Evolutionary conservation across 352 stramenopile species (phyloP), one percentile per base, ranked within the genome.

Genomic region (Phytophthora sojae): DNA sequence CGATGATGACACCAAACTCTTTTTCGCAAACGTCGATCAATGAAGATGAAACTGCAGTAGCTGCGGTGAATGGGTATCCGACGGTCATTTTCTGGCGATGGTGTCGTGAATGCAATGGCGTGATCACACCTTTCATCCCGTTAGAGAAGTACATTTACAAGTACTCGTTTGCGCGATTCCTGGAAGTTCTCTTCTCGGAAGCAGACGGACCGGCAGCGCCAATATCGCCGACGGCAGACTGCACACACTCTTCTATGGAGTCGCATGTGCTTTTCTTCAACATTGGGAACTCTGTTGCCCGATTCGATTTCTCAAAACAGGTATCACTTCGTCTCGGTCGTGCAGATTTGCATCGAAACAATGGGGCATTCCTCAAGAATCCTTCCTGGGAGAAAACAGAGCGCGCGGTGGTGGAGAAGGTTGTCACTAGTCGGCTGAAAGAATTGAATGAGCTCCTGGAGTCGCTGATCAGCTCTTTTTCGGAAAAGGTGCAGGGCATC

Each of bases 61-160:
- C 63, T 32, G 61, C 44, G 53, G 65, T 75, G 12, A 71, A 85
- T 11, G 68, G 63, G 5, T 79, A 80, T 45, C 85, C 88, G 4
- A 75, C 81, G 6, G 98, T 99, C 62, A 89, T 95, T n/a, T 99
- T 97, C 63, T 99, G 96, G 94, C 98, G 96, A n/a, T 99, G 97
- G 80, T 99, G 97, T 72, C 95, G 81, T n/a, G 88, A 97, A 42
- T 99, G 97, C 81, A 82, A 87, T 51, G 82, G 87, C 23, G 90
- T 99, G 61, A 95, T 99, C 35, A 98, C 95, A 8, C 93, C 96
- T 9, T 90, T 99, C 37, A 81, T 94, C 11, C 78, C 82, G 44
- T 60, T 96, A 82, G 76, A 93, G 89, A 85, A 97, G 85, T 75
- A 97, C 94, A 79, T 97, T 21, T 99, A 98, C 90, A 99, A 99